Evolutionary conservation across 163 green algal species (phyloP).

Genomic region (Volvox carteri): DNA sequence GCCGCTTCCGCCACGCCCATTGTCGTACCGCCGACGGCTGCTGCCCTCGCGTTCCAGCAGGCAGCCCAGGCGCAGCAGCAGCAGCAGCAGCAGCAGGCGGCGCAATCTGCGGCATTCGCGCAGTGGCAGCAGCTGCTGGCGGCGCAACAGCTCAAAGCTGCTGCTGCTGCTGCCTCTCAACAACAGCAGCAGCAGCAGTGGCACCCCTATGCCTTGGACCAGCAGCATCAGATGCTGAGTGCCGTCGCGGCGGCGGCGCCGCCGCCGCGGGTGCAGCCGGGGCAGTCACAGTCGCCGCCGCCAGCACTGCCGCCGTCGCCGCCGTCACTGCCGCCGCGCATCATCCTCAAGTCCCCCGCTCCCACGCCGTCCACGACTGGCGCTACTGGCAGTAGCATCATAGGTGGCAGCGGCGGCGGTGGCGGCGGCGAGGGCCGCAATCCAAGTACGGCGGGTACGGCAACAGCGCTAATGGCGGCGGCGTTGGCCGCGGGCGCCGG

Average conservation of each 20-base stretch:
- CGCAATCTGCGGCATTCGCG: background rate
- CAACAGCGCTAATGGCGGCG: background rate
- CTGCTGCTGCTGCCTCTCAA: too few relatives aligned
- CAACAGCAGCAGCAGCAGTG: background rate
- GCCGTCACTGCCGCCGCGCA: background rate
- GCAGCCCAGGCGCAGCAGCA: constrained; percentile 8
- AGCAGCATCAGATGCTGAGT: constrained; percentile 6
- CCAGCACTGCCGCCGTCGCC: background rate
- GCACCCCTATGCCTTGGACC: too few relatives aligned
- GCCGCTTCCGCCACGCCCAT: background rate
- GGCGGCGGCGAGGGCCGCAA: background rate
- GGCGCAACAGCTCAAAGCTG: background rate
- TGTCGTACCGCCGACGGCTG: constrained; percentile 2
- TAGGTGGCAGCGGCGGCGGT: background rate
- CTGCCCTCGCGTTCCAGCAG: constrained; percentile 13
- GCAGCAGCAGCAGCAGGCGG: constrained; percentile 17
- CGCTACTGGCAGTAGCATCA: too few relatives aligned
- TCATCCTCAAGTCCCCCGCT: background rate
- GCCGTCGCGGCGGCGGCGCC: background rate
- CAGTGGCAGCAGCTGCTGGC: constrained; percentile 9
- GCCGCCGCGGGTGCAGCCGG: background rate
- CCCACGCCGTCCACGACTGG: background rate
- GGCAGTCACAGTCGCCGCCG: background rate
- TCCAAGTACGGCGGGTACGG: background rate
- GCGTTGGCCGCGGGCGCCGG: too few relatives aligned